Conservation (phyloP, 176 grass and related monocot genomes). For the Cenchrus fungigraminus region DNA sequence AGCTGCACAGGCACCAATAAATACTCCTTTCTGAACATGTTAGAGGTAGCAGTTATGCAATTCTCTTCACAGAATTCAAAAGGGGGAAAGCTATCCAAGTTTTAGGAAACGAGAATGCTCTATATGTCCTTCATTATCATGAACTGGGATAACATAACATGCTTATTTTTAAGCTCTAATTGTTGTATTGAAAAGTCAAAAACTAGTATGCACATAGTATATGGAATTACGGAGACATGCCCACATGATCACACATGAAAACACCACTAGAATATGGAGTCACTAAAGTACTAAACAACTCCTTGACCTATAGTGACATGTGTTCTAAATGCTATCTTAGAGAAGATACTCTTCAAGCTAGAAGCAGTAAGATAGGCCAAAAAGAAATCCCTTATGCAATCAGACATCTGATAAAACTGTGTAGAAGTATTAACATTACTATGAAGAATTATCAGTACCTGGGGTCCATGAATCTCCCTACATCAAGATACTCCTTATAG, state of each 20-base stretch:
- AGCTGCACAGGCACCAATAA: background rate
- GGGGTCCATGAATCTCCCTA: slow-evolving; percentile 56
- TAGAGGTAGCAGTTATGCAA: background rate
- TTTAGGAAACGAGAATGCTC: background rate
- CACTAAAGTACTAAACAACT: background rate
- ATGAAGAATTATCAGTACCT: slow-evolving; percentile 56
- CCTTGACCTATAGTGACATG: background rate
- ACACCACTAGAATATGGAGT: slow-evolving; percentile 7
- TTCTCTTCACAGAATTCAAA: background rate
- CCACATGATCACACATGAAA: background rate
- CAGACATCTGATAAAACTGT: background rate
- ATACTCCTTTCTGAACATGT: background rate
- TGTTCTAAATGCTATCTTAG: background rate
- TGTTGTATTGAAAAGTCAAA: slow-evolving; percentile 22
- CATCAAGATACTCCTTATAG: slow-evolving; percentile 70
- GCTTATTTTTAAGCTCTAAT: slow-evolving; percentile 24
- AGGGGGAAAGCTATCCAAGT: background rate
- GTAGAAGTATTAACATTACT: background rate
- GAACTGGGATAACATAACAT: background rate
- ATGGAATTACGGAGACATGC: background rate
- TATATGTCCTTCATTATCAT: slow-evolving; percentile 11
- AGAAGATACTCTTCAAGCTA: slow-evolving; percentile 10
- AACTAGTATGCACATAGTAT: slow-evolving; percentile 18
- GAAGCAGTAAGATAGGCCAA: slow-evolving; percentile 7
- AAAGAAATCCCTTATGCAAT: background rate